A percentile compares a stretch with the other conserved stretches of the same genome.
These are phyloP conservation scores for Fraxinus xanthoxyloides DNA, from an alignment of 305 asterid species.

Conservation along the genomic window DNA sequence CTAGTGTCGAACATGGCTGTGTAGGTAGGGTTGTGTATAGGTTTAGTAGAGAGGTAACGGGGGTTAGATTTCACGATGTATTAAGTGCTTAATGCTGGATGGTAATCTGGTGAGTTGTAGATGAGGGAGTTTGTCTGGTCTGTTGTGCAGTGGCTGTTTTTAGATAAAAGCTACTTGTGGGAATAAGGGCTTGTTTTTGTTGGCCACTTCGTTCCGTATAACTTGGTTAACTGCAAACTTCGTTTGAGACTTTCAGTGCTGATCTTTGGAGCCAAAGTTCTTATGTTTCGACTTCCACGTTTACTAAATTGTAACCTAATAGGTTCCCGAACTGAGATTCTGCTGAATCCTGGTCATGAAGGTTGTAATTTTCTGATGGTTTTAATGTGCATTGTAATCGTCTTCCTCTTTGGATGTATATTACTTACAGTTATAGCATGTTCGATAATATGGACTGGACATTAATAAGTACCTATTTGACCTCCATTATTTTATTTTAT, in stretches of 20 bases:
- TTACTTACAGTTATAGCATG: neutral
- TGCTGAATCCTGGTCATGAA: neutral
- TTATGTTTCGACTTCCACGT: neutral
- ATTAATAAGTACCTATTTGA: no score
- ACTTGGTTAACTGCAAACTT: neutral
- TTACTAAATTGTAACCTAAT: neutral
- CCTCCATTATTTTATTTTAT: no score
- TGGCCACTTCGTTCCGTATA: slow-evolving; percentile 22
- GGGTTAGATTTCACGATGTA: slow-evolving; percentile 16
- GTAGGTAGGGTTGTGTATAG: slow-evolving; percentile 30
- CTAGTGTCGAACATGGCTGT: slow-evolving; percentile 12
- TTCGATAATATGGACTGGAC: neutral
- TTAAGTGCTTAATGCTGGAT: slow-evolving; percentile 2
- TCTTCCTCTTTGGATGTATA: neutral
- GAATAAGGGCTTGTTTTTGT: slow-evolving; percentile 34
- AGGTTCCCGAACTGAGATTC: neutral
- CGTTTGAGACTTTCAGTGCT: neutral
- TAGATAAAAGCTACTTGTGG: slow-evolving; percentile 16
- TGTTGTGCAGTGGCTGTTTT: slow-evolving; percentile 1
- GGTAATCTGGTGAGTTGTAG: slow-evolving; percentile 14
- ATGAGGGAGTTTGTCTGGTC: slow-evolving; percentile 15
- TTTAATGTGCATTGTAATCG: neutral
- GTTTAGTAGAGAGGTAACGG: neutral
- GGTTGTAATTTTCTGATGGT: neutral
- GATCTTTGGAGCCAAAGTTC: neutral